Conservation (phyloP, 1,284 basidiomycete species). For the Irpex sp. region DNA sequence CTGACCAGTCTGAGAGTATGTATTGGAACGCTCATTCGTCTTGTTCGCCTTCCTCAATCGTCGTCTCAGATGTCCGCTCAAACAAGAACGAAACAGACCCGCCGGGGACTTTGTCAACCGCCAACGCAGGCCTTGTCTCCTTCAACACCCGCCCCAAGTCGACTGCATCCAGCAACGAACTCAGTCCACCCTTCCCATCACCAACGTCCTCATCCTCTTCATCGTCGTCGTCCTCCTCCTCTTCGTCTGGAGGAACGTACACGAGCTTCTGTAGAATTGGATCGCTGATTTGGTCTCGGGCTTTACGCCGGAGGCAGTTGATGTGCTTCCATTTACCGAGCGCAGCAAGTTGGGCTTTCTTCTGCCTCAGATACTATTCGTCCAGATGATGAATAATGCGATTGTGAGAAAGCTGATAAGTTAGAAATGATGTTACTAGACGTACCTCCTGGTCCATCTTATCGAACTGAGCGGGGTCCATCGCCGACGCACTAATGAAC, state of each 20-base stretch:
- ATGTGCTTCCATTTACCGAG: conserved; percentile 89
- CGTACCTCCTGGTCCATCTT: conserved; percentile 51
- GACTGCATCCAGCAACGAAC: conserved; percentile 34
- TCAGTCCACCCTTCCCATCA: conserved; percentile 1
- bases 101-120: conserved; percentile 47
- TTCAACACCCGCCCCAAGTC: conserved; percentile 40
- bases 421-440: too few relatives aligned
- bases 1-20: too few relatives aligned
- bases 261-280: conserved; percentile 54
- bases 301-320: conserved; percentile 51
- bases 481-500: conserved; percentile 71
- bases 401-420: too few relatives aligned
- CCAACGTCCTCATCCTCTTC: background rate
- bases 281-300: conserved; percentile 51
- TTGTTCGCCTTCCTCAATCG: conserved; percentile 7
- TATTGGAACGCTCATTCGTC: background rate
- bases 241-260: conserved; percentile 24
- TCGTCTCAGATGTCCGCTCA: conserved; percentile 41
- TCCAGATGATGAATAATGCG: too few relatives aligned
- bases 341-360: conserved; percentile 73
- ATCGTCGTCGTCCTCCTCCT: conserved; percentile 15
- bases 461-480: conserved; percentile 41
- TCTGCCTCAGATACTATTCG: conserved; percentile 61
- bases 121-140: conserved; percentile 22
- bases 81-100: conserved; percentile 71